These are phyloP conservation scores for Ciborinia camelliae DNA, from an alignment of 2,329 filamentous ascomycete species.

Conservation along the genomic window DNA sequence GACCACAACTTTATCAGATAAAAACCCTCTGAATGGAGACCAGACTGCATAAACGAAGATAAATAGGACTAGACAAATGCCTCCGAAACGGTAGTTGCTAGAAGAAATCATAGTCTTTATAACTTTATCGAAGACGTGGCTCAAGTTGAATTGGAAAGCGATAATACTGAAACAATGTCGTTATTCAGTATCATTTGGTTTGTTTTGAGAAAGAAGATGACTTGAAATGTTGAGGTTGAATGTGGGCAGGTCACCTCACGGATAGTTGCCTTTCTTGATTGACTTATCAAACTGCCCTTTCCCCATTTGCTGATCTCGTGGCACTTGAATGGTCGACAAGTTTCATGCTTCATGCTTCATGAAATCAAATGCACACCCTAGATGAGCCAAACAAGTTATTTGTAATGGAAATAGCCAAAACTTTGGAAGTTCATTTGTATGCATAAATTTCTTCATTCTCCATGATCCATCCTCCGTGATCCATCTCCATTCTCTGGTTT, in stretches of 20 bases:
- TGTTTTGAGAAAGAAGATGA: neutral
- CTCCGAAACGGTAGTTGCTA: conserved; percentile 9
- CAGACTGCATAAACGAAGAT: conserved; percentile 14
- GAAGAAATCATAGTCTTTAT: conserved; percentile 8
- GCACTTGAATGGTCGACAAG: neutral
- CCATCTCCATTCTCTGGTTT: neutral
- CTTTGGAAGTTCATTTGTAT: neutral
- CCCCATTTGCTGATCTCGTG: neutral
- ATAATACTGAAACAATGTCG: neutral
- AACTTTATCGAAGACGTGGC: neutral
- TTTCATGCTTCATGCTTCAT: neutral
- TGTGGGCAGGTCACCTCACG: neutral
- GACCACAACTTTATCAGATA: neutral
- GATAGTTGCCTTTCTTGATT: conserved; percentile 8
- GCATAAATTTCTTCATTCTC: neutral
- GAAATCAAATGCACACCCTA: neutral
- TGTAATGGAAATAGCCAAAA: neutral
- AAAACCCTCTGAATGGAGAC: conserved; percentile 8
- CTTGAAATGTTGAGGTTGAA: too few relatives aligned
- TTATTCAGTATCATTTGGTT: neutral
- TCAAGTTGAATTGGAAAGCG: neutral
- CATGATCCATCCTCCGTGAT: neutral
- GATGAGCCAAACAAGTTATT: neutral
- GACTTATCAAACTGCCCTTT: conserved; percentile 1
- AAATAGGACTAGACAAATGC: neutral